A percentile compares a stretch with the other conserved stretches of the same genome.
These are phyloP conservation scores for Tagetes erecta DNA, from an alignment of 129 eudicot genomes.

Conservation along the genomic window DNA sequence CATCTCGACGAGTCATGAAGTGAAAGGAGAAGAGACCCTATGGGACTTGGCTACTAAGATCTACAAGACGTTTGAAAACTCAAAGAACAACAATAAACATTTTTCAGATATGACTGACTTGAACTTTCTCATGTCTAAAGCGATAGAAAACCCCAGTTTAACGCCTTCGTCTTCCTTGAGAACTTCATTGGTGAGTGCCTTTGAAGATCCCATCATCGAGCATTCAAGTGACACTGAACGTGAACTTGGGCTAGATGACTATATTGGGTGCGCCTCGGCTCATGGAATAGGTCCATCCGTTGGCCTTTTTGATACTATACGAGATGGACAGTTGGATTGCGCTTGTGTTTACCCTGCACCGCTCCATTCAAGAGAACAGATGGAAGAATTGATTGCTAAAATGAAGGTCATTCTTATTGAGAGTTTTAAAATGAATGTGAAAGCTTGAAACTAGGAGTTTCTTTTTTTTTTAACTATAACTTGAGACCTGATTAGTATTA, in stretches of 20 bases:
- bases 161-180: conserved; percentile 54
- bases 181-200: conserved; percentile 47
- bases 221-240: conserved; percentile 24
- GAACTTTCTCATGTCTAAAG: conserved; percentile 59
- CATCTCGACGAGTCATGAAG: conserved; percentile 44
- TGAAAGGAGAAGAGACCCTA: conserved; percentile 47
- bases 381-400: conserved; percentile 34
- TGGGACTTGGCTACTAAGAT: conserved; percentile 53
- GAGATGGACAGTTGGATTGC: conserved; percentile 47
- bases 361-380: conserved; percentile 50
- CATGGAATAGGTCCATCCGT: conserved; percentile 53
- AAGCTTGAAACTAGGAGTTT: conserved; percentile 18
- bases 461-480: neutral
- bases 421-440: conserved; percentile 19
- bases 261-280: conserved; percentile 44
- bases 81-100: conserved; percentile 47
- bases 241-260: conserved; percentile 48
- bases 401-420: conserved; percentile 44
- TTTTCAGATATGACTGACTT: conserved; percentile 56
- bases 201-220: conserved; percentile 58
- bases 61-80: conserved; percentile 41
- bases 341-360: conserved; percentile 54
- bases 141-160: conserved; percentile 53
- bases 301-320: conserved; percentile 42
- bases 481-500: neutral